Conservation (phyloP, 2,329 filamentous ascomycete species). For the Cladosporium sp. region DNA sequence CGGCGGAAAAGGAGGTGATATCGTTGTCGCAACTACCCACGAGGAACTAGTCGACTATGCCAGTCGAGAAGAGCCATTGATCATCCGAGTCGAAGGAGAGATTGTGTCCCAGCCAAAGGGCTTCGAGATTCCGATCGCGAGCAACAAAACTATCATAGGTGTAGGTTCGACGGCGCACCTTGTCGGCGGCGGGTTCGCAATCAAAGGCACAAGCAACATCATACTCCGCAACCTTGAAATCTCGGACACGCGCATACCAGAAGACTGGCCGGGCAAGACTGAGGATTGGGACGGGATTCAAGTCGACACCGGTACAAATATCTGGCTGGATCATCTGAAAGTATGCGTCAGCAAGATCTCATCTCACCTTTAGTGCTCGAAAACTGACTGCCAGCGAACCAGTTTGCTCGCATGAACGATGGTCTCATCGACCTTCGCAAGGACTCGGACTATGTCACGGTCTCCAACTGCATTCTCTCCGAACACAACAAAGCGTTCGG, state of each 20-base stretch:
- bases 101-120: slow-evolving; percentile 28
- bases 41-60: slow-evolving; percentile 30
- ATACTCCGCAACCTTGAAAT: slow-evolving; percentile 32
- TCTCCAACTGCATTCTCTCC: slow-evolving; percentile 29
- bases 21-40: slow-evolving; percentile 29
- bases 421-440: slow-evolving; percentile 31
- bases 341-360: not conserved
- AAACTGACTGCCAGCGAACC: not conserved
- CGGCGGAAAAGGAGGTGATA: slow-evolving; percentile 28
- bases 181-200: slow-evolving; percentile 28
- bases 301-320: slow-evolving; percentile 29
- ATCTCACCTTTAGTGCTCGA: not conserved
- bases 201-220: slow-evolving; percentile 28
- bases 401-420: slow-evolving; percentile 28
- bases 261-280: slow-evolving; percentile 28
- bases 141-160: slow-evolving; percentile 33
- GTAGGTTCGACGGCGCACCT: slow-evolving; percentile 28
- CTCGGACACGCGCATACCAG: slow-evolving; percentile 22
- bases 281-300: slow-evolving; percentile 33
- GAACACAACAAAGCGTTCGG: slow-evolving; percentile 34
- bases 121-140: slow-evolving; percentile 28
- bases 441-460: slow-evolving; percentile 31
- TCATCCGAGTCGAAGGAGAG: slow-evolving; percentile 28
- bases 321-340: slow-evolving; percentile 32
- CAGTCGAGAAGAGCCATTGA: slow-evolving; percentile 27